Base-by-base conservation (phyloP, 306 rosid species). In the Rosa chinensis region DNA sequence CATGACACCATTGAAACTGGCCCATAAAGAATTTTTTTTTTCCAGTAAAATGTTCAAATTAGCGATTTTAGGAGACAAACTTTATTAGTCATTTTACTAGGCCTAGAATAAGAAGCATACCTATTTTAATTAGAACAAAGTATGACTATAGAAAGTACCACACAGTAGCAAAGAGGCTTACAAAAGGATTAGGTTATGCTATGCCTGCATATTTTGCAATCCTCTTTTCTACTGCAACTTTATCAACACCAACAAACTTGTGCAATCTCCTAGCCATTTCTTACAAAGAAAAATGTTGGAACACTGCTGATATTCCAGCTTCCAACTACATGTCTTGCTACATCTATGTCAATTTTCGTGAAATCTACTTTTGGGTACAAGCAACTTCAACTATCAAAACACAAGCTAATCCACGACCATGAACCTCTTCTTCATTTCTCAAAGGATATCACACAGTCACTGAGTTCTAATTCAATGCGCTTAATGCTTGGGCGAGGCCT, bases 281-380 rank as follows among this genome's bases (percentile, higher is more conserved):
- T 86, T 17, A 92, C 58, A 78, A 89, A 91, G 92, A 85, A 89
- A 85, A 91, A 89, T 10, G 92, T 80, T 0, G 98, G 98, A 84
- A 93, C 97, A 40, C 97, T 89, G 82, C 87, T 85, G 64, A 93
- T 76, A 70, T 87, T 88, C 94, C 94, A 91, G 70, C 78, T 78
- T 25, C 87, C 89, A 50, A 97, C 98, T 11, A 80, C 93, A 40
- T 91, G 91, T n/a, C 78, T 80, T 28, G 93, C 98, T 72, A 85
- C 89, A 76, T 93, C 93, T 47, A 93, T 91, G 86, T 93, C 98
- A 73, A 85, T 91, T 81, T 91, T 93, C 62, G 87, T 42, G 75
- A 93, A 93, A 9, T 88, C 92, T 49, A 83, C 85, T 72, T 88
- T 89, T 49, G 87, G 87, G 84, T 91, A 79, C 88, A 1, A 28